Evolutionary conservation across 352 stramenopile genomes (phyloP).

Genomic region (Achlya hypogyna): DNA sequence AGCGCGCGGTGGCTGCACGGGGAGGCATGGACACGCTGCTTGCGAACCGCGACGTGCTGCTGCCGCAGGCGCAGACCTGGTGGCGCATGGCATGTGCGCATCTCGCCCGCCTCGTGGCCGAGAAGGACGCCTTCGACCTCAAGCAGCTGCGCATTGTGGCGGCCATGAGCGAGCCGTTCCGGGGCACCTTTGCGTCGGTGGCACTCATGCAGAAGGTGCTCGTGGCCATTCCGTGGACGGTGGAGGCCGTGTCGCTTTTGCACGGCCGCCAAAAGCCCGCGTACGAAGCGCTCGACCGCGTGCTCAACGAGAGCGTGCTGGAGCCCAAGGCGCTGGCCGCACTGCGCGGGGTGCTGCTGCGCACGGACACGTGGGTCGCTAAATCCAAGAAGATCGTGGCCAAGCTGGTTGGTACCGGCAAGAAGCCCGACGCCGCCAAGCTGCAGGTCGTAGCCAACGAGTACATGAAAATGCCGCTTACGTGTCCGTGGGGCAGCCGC

Average conservation of each 20-base stretch:
- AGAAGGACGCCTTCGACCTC: constrained; percentile 15
- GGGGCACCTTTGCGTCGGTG: constrained; percentile 63
- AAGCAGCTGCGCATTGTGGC: constrained; percentile 15
- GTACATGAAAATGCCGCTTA: constrained; percentile 82
- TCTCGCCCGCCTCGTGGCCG: background rate
- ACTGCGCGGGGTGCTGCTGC: constrained; percentile 58
- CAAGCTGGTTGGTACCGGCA: constrained; percentile 10
- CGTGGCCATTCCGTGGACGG: constrained; percentile 55
- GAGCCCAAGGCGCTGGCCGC: constrained; percentile 50
- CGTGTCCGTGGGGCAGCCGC: constrained; percentile 31
- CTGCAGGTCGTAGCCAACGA: constrained; percentile 77
- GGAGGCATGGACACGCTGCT: constrained; percentile 6
- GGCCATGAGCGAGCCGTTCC: constrained; percentile 38
- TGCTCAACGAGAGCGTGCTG: constrained; percentile 58
- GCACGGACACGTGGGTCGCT: constrained; percentile 73
- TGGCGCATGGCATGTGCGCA: constrained; percentile 5
- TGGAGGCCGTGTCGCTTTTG: constrained; percentile 61
- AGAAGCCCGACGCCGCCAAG: constrained; percentile 42
- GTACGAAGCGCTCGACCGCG: constrained; percentile 41
- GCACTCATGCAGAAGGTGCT: constrained; percentile 53
- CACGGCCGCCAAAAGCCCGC: constrained; percentile 58
- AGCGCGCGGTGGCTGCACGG: background rate
- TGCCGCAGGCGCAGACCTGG: constrained; percentile 10
- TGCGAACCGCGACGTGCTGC: constrained; percentile 9
- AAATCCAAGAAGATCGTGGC: constrained; percentile 66